These are phyloP conservation scores for Candida albicans DNA, from an alignment of 1,139 yeast species.

Conservation along the genomic window DNA sequence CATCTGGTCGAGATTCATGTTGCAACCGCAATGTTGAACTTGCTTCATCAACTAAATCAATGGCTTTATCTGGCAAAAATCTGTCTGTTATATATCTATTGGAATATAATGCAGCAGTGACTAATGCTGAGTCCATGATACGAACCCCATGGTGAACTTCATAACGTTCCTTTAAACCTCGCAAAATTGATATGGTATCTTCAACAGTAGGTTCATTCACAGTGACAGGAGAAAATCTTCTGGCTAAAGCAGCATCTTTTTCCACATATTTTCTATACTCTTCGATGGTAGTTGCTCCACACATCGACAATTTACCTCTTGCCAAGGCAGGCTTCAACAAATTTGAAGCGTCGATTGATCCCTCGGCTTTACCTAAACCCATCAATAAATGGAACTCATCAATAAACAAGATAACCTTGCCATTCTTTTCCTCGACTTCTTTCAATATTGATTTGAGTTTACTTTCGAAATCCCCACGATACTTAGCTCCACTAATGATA, in stretches of 20 bases:
- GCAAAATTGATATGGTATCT: slow-evolving; percentile 85
- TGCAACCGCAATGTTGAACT: slow-evolving; percentile 92
- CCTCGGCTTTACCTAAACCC: slow-evolving; percentile 94
- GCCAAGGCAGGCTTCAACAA: slow-evolving; percentile 92
- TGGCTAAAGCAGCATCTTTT: slow-evolving; percentile 87
- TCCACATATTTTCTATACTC: slow-evolving; percentile 86
- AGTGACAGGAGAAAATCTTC: slow-evolving; percentile 88
- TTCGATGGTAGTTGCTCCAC: slow-evolving; percentile 93
- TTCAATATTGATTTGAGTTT: slow-evolving; percentile 80
- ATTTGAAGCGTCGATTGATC: slow-evolving; percentile 94
- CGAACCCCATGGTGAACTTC: slow-evolving; percentile 99
- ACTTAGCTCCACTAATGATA: slow-evolving; percentile 91
- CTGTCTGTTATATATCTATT: slow-evolving; percentile 91
- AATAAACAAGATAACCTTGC: slow-evolving; percentile 77
- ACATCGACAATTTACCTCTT: slow-evolving; percentile 87
- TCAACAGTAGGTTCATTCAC: slow-evolving; percentile 90
- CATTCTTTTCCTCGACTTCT: slow-evolving; percentile 82
- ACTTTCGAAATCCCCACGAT: slow-evolving; percentile 93
- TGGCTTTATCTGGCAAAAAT: slow-evolving; percentile 92
- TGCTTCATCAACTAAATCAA: slow-evolving; percentile 95
- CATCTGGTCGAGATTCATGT: slow-evolving; percentile 96
- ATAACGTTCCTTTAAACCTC: slow-evolving; percentile 91
- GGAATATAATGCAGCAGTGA: slow-evolving; percentile 88
- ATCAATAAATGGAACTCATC: slow-evolving; percentile 90
- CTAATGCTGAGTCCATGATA: slow-evolving; percentile 88